phyloP scores from a whole-genome alignment of 2,329 filamentous ascomycete genomes.

The Diplodia sapinea region DNA sequence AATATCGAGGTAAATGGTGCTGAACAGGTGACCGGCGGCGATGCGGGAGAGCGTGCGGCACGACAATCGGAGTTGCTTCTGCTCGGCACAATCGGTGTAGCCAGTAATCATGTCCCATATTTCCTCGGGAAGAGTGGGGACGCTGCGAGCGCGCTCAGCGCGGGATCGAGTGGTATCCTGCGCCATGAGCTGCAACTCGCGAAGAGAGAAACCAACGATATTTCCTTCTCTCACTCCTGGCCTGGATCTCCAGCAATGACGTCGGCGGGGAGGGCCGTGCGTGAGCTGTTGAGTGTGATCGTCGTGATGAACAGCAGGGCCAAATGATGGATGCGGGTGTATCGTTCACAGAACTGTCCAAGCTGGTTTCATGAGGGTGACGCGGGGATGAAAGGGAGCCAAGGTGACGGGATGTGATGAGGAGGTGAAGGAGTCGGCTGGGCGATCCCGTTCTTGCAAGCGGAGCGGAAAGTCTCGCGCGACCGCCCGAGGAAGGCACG shows the following conservation, averaged over 20 bases:
- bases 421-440: neutral
- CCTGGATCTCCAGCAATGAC: slow-evolving; percentile 7
- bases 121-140: slow-evolving; percentile 15
- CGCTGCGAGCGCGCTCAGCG: neutral
- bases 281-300: slow-evolving; percentile 12
- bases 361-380: neutral
- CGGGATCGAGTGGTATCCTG: neutral
- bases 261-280: slow-evolving; percentile 2
- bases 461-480: neutral
- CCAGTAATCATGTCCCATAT: slow-evolving; percentile 22
- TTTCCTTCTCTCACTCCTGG: slow-evolving; percentile 1
- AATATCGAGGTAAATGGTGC: neutral
- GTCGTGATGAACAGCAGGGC: neutral
- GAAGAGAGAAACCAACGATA: no score
- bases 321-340: neutral
- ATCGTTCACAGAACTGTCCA: neutral
- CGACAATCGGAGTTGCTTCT: slow-evolving; percentile 2
- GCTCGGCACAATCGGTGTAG: neutral
- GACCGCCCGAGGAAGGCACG: neutral
- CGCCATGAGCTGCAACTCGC: neutral
- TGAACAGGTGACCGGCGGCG: slow-evolving; percentile 1
- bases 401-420: neutral
- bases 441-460: neutral
- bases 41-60: slow-evolving; percentile 10
- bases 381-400: neutral